Evolutionary conservation across 202 grass and related monocot species (phyloP), one percentile per base, ranked within the genome.

Genomic region (Thinopyrum obtusiflorum): DNA sequence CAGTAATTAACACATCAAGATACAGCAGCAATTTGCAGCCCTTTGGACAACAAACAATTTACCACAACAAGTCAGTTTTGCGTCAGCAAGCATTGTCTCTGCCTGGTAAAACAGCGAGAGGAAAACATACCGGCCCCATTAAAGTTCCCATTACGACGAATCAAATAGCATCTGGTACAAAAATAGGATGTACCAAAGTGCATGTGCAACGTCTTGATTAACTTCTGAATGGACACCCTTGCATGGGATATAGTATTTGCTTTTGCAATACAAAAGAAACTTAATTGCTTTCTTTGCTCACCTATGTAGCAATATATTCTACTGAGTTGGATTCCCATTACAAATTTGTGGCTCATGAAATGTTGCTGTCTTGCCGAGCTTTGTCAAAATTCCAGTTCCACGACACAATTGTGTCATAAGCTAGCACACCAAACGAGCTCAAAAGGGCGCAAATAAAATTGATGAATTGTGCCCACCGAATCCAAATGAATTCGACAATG

Each of bases 391-490:
- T 53, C 49, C 6, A 18, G 55, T 85, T 85, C 39, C 17, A 25
- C 6, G 24, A 57, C 47, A 57, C 76, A 62, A 69, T 75, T 18
- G 15, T 55, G 76, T 65, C 84, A 73, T 59, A 88, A 86, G 82
- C 46, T 86, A 73, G 39, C 66, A 75, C 47, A 40, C 55, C 71
- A 80, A 61, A 26, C 14, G 21, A 51, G 40, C 61, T 92, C 84
- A 91, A 83, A 90, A 93, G 14, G 93, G 97, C 15, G 93, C 88
- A 90, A 99, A 99, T 55, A 99, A 80, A 68, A 99, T 94, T 6
- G 93, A 99, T 2, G 97, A 99, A 85, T 99, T 99, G 78, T 99
- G 97, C 24, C 93, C 97, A 13, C 97, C 97, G 60, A 99, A 99
- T 82, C 97, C 93, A 79, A 97, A 99, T 40, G 97, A 99, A 82